Conservation (phyloP, 192 early-diverging fungal species). For the Umbelopsis sp. region DNA sequence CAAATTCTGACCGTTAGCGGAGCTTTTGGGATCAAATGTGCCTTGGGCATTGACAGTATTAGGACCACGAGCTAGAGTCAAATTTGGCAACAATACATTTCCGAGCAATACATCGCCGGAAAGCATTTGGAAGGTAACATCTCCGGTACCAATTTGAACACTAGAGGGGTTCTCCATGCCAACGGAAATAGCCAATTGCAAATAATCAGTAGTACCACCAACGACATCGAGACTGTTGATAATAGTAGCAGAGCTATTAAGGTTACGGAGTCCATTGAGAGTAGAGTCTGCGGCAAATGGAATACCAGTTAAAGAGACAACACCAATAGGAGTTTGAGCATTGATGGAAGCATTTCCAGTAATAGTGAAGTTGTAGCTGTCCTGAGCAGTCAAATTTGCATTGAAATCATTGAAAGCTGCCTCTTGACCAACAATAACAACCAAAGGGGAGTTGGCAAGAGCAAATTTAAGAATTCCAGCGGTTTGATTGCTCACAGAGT, state of each 20-base stretch:
- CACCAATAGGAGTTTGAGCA: conserved; percentile 58
- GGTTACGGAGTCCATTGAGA: conserved; percentile 58
- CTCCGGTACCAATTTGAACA: conserved; percentile 52
- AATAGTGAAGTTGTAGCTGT: conserved; percentile 46
- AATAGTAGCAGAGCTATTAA: conserved; percentile 51
- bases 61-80: conserved; percentile 50
- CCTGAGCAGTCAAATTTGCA: conserved; percentile 48
- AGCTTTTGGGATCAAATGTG: conserved; percentile 51
- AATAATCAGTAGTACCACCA: conserved; percentile 47
- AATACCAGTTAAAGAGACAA: conserved; percentile 53
- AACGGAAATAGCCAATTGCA: conserved; percentile 46
- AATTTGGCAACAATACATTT: conserved; percentile 43
- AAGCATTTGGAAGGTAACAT: conserved; percentile 51
- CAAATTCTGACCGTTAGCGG: conserved; percentile 46
- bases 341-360: conserved; percentile 51
- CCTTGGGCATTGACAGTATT: conserved; percentile 46
- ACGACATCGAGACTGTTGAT: conserved; percentile 59
- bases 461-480: conserved; percentile 54
- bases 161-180: conserved; percentile 48
- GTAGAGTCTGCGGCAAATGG: conserved; percentile 53
- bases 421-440: conserved; percentile 46
- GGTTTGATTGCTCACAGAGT: conserved; percentile 44
- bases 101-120: conserved; percentile 50
- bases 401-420: conserved; percentile 57
- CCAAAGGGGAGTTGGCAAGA: conserved; percentile 47